These are phyloP conservation scores for Terfezia claveryi DNA, from an alignment of 495 filamentous ascomycete genomes.

Conservation along the genomic window DNA sequence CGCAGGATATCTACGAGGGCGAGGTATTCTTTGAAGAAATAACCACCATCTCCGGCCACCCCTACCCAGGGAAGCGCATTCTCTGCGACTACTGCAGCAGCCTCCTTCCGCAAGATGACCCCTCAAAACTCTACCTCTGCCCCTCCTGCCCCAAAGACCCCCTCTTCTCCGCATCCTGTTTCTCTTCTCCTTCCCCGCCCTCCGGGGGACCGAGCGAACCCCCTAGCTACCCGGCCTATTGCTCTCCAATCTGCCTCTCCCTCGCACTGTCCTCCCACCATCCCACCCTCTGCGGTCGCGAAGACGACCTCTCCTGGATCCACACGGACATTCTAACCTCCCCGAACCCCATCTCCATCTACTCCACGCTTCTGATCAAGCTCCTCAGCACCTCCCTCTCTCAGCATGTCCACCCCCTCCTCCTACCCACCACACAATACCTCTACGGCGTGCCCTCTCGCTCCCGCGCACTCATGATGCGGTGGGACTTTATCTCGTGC, in stretches of 20 bases:
- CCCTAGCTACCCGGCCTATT: constrained; percentile 54
- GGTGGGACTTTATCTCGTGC: neutral
- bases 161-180: constrained; percentile 37
- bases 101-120: neutral
- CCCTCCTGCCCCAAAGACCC: constrained; percentile 29
- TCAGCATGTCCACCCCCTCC: constrained; percentile 61
- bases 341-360: neutral
- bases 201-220: constrained; percentile 38
- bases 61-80: constrained; percentile 15
- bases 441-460: constrained; percentile 46
- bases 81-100: constrained; percentile 14
- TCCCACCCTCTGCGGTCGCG: constrained; percentile 57
- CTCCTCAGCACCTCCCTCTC: constrained; percentile 67
- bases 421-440: constrained; percentile 66
- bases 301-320: constrained; percentile 39
- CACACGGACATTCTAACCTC: constrained; percentile 34
- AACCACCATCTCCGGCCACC: constrained; percentile 48
- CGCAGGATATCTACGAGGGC: constrained; percentile 50
- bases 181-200: constrained; percentile 2
- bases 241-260: constrained; percentile 47
- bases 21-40: constrained; percentile 62
- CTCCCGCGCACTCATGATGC: neutral
- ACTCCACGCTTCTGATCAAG: constrained; percentile 56
- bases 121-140: neutral
- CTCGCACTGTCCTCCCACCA: constrained; percentile 60